Evolutionary conservation across 495 filamentous ascomycete genomes (phyloP).

Genomic region (Apiosordaria backusii): DNA sequence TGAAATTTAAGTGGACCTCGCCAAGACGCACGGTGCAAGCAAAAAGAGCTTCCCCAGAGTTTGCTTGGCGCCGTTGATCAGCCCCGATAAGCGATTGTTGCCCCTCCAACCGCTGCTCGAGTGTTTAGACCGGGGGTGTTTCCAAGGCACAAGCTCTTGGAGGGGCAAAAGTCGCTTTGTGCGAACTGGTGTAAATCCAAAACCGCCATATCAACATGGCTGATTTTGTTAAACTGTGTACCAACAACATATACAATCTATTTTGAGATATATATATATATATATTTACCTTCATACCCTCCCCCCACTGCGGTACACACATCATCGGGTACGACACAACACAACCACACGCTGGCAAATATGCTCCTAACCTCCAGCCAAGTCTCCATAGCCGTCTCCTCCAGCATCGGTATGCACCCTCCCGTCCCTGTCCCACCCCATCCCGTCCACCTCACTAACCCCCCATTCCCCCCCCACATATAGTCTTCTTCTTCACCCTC

Average conservation of each 20-base stretch:
- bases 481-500: slow-evolving; percentile 50
- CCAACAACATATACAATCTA: background rate
- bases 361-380: slow-evolving; percentile 53
- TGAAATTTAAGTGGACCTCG: background rate
- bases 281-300: background rate
- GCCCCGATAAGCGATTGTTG: slow-evolving; percentile 31
- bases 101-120: slow-evolving; percentile 19
- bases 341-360: background rate
- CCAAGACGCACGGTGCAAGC: too few relatives aligned
- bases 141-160: slow-evolving; percentile 4
- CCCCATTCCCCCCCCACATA: slow-evolving; percentile 32
- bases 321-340: background rate
- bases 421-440: slow-evolving; percentile 6
- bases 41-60: background rate
- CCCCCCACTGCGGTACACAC: too few relatives aligned
- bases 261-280: background rate
- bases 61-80: slow-evolving; percentile 13
- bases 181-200: background rate
- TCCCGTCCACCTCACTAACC: slow-evolving; percentile 9
- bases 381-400: slow-evolving; percentile 50
- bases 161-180: background rate
- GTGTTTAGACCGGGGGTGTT: background rate
- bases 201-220: background rate
- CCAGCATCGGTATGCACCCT: slow-evolving; percentile 43
- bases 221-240: background rate